phyloP scores from a whole-genome alignment of 768 basidiomycete genomes.

The Termitomyces sp. region DNA sequence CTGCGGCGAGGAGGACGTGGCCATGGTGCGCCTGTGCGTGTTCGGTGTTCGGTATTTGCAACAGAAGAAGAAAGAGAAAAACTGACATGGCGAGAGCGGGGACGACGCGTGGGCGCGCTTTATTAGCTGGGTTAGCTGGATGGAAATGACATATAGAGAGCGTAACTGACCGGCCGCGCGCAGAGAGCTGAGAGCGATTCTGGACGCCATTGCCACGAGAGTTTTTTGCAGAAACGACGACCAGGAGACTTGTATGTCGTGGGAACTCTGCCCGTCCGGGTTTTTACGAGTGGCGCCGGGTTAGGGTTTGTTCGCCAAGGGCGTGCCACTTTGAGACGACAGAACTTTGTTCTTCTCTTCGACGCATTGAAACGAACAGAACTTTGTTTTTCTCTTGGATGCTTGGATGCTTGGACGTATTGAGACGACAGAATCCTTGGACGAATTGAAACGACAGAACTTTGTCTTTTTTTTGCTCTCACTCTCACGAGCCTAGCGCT shows the following conservation, averaged over 20 bases:
- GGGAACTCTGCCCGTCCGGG: slow-evolving; percentile 30
- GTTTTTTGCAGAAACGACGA: slow-evolving; percentile 21
- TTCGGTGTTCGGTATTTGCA: neutral
- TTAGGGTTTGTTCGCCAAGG: slow-evolving; percentile 19
- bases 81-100: slow-evolving; percentile 38
- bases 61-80: slow-evolving; percentile 21
- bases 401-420: too few species aligned
- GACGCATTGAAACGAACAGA: too few species aligned
- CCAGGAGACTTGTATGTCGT: slow-evolving; percentile 20
- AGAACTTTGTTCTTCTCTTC: too few species aligned
- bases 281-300: slow-evolving; percentile 31
- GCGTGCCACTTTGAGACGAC: too few species aligned
- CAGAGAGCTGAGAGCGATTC: slow-evolving; percentile 63
- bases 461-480: too few species aligned
- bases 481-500: too few species aligned
- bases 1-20: slow-evolving; percentile 45
- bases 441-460: too few species aligned
- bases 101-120: slow-evolving; percentile 53
- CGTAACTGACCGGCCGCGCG: slow-evolving; percentile 49
- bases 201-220: slow-evolving; percentile 53
- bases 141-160: neutral
- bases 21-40: slow-evolving; percentile 56
- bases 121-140: neutral
- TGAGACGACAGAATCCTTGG: too few species aligned
- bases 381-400: too few species aligned